Percentiles rank a stretch among this genome's conserved stretches.
phyloP scores from a whole-genome alignment of 352 stramenopile species.

The Pythium dissimile region DNA sequence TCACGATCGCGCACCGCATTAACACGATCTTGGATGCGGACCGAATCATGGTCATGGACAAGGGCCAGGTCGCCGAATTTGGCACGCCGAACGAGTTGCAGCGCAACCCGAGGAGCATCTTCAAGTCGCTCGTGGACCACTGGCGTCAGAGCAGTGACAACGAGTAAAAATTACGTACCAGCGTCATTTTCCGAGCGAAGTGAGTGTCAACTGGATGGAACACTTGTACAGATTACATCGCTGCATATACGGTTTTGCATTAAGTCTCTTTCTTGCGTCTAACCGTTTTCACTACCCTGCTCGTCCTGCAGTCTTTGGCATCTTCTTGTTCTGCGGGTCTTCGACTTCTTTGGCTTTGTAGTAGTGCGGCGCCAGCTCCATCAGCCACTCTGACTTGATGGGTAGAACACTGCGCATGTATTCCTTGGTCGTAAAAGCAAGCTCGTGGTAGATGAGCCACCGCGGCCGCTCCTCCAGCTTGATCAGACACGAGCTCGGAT shows the following conservation, averaged over 20 bases:
- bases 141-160: conserved; percentile 43
- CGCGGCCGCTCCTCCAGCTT: conserved; percentile 88
- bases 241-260: background rate
- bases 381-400: conserved; percentile 97
- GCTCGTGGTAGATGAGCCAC: conserved; percentile 98
- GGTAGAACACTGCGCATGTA: conserved; percentile 98
- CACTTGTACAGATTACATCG: background rate
- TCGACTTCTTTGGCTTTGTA: conserved; percentile 98
- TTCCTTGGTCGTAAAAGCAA: conserved; percentile 99
- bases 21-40: conserved; percentile 98
- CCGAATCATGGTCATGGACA: conserved; percentile 95
- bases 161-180: conserved; percentile 1
- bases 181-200: too few species aligned
- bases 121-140: conserved; percentile 65
- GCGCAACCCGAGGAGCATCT: conserved; percentile 48
- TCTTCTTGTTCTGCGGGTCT: conserved; percentile 95
- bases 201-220: background rate
- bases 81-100: conserved; percentile 82
- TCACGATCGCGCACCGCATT: conserved; percentile 97
- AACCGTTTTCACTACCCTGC: conserved; percentile 26
- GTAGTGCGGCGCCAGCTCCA: conserved; percentile 99
- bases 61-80: conserved; percentile 91
- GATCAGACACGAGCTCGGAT: conserved; percentile 97
- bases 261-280: background rate
- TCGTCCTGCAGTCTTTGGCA: conserved; percentile 87